Evolutionary conservation across 2,329 filamentous ascomycete genomes (phyloP).

Genomic region (Curvularia spicifera): DNA sequence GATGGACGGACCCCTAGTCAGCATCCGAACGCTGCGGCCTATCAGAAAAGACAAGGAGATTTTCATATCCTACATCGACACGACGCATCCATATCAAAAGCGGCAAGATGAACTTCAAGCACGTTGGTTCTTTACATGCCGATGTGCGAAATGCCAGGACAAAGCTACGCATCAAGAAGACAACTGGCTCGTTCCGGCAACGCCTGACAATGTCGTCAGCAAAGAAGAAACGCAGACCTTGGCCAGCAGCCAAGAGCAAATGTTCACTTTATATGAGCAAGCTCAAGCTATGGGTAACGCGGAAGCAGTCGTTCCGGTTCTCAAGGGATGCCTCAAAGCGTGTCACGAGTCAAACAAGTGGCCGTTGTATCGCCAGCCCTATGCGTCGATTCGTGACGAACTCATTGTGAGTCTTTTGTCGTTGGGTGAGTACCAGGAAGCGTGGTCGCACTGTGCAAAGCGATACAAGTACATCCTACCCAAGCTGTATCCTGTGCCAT

Average conservation of each 20-base stretch:
- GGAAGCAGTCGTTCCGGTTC: conserved; percentile 40
- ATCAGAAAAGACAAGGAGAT: conserved; percentile 65
- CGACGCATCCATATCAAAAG: conserved; percentile 57
- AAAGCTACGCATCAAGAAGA: conserved; percentile 51
- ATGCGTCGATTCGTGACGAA: conserved; percentile 60
- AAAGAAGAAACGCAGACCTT: conserved; percentile 20
- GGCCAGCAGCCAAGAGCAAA: conserved; percentile 35
- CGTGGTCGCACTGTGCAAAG: conserved; percentile 60
- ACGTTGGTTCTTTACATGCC: conserved; percentile 66
- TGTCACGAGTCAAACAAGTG: conserved; percentile 53
- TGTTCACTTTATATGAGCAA: conserved; percentile 36
- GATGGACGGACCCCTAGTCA: conserved; percentile 61
- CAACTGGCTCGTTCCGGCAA: conserved; percentile 46
- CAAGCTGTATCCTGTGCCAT: conserved; percentile 54
- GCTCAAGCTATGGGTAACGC: conserved; percentile 31
- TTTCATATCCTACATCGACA: conserved; percentile 67
- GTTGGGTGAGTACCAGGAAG: conserved; percentile 52
- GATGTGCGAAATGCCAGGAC: conserved; percentile 59
- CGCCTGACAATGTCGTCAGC: conserved; percentile 26
- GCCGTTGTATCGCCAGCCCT: conserved; percentile 61
- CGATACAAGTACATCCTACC: conserved; percentile 61
- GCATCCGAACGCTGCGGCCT: conserved; percentile 59
- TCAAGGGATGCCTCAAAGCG: conserved; percentile 51
- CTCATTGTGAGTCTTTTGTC: conserved; percentile 58
- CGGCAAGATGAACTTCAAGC: conserved; percentile 60